These are phyloP conservation scores for Sporothrix pseudoabietina DNA, from an alignment of 2,329 filamentous ascomycete genomes.

Conservation along the genomic window DNA sequence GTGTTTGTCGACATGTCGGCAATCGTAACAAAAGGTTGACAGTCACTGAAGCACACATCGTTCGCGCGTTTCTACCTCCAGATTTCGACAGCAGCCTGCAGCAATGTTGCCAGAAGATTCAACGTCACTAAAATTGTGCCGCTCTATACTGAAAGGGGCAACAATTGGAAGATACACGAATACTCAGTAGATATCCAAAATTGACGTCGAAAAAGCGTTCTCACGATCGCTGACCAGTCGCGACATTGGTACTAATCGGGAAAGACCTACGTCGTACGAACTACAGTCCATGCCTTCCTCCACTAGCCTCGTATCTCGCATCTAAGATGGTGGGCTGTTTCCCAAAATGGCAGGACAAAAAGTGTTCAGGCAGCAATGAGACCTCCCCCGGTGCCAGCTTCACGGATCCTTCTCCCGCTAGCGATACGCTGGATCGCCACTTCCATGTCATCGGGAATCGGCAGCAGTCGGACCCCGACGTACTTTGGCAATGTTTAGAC, in stretches of 20 bases:
- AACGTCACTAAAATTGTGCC: neutral
- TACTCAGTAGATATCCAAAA: neutral
- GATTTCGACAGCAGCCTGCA: too few relatives aligned
- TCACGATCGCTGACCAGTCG: neutral
- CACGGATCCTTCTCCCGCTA: neutral
- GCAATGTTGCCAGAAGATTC: too few relatives aligned
- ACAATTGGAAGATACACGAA: too few relatives aligned
- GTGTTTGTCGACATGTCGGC: neutral
- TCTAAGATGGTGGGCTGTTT: neutral
- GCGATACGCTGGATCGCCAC: neutral
- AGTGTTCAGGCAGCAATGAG: neutral
- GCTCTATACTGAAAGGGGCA: too few relatives aligned
- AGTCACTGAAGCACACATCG: neutral
- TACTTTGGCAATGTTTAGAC: neutral
- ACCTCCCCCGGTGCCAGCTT: neutral
- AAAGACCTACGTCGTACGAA: neutral
- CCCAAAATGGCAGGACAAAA: neutral
- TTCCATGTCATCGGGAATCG: constrained; percentile 19
- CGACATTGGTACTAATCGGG: neutral
- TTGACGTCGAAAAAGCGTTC: neutral
- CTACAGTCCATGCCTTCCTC: neutral
- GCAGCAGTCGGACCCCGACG: constrained; percentile 19
- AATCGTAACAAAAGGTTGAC: neutral
- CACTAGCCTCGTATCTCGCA: constrained; percentile 9
- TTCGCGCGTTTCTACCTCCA: too few relatives aligned